Evolutionary conservation across 371 early-diverging fungal genomes (phyloP), one percentile per base, ranked within the genome.

Genomic region (Mucor indicus): DNA sequence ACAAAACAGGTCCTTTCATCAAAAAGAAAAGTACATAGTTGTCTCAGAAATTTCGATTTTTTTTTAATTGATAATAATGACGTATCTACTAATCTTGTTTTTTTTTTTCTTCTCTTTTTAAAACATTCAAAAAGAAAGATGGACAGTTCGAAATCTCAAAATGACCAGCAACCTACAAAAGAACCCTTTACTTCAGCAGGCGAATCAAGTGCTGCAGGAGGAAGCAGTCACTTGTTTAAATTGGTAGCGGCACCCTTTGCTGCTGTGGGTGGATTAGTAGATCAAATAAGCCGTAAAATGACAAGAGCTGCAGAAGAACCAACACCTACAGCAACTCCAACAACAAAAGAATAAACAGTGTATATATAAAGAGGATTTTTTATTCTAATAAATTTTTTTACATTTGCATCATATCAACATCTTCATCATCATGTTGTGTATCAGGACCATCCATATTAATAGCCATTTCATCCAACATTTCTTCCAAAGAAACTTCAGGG

Each of bases 401-500:
- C 50, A 50, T 50, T 50, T 56, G 40, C 60, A 62, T 64, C 60
- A 66, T 62, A 35, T 60, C 57, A 29, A 8, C 30, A 6, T 29
- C 12, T 39, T 69, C 69, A 9, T 73, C 67, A 39, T 62, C 69
- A 22, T 64, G 55, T 32, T 62, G 68, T 23, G 69, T 65, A 33
- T 80, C 76, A 41, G 64, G 65, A 15, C 56, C 79, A 38, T 79
- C 82, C 52, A 81, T 80, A 25, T 82, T 73, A 49, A 91, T 57
- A 15, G 72, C 72, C 61, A 93, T 79, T 52, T 92, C 93, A 50
- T 95, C 93, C 55, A 97, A 68, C 63, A 97, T 78, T 68, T 97
- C 96, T 55, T 87, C 90, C 57, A 96, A 69, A 23, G 85, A 72
- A 48, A 97, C 81, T 58, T 95, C 95, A 12, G 95, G 96, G 73